Conservation (phyloP, 441 rosid genomes). For the Brassica balearica region DNA sequence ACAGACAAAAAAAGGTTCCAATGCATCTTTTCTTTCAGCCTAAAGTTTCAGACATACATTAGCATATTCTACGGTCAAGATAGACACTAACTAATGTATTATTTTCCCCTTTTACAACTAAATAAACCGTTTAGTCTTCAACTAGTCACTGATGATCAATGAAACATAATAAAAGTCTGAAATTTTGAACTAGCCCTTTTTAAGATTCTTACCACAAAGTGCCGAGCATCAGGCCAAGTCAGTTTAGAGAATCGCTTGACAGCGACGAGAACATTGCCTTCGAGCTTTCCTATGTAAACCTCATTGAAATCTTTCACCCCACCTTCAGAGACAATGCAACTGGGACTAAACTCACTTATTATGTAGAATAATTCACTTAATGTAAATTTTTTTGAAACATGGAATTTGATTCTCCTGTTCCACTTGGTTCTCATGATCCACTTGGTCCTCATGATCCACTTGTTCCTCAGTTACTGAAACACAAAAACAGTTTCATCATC, state of each 20-base stretch:
- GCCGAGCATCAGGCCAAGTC: slow-evolving; percentile 80
- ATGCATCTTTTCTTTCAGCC: not conserved
- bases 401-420: slow-evolving; percentile 39
- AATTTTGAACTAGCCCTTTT: not conserved
- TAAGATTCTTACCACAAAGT: slow-evolving; percentile 54
- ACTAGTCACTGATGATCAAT: slow-evolving; percentile 3
- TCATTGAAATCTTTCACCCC: slow-evolving; percentile 71
- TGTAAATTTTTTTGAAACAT: slow-evolving; percentile 60
- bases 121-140: not conserved
- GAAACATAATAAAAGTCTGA: slow-evolving; percentile 9
- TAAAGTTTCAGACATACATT: not conserved
- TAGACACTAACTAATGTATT: not conserved
- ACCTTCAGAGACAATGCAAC: slow-evolving; percentile 65
- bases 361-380: slow-evolving; percentile 52
- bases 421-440: slow-evolving; percentile 39
- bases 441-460: slow-evolving; percentile 30
- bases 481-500: slow-evolving; percentile 12
- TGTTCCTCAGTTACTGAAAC: slow-evolving; percentile 43
- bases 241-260: slow-evolving; percentile 65
- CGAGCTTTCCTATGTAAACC: slow-evolving; percentile 67
- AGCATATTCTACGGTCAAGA: not conserved
- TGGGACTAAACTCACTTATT: slow-evolving; percentile 64
- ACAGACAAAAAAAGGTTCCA: not conserved
- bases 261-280: slow-evolving; percentile 62
- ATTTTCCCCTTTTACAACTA: not conserved